A percentile compares a stretch with the other conserved stretches of the same genome.
These are phyloP conservation scores for Fistulifera pelliculosa DNA, from an alignment of 108 stramenopile genomes.

Conservation along the genomic window DNA sequence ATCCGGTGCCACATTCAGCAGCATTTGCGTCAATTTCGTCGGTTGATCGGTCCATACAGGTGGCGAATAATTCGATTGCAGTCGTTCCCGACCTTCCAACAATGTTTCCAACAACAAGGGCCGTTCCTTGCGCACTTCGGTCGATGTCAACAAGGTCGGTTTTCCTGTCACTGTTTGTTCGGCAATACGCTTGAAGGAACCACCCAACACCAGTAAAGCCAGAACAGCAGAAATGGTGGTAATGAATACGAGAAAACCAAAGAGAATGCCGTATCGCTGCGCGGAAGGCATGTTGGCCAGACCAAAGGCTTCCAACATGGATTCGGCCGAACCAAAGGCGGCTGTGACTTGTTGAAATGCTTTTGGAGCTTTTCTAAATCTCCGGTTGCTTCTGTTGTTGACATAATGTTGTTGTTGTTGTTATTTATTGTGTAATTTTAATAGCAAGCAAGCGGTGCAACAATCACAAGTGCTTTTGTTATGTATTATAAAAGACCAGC, in stretches of 20 bases:
- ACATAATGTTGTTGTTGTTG: neutral
- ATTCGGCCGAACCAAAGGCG: constrained; percentile 39
- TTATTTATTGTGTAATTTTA: too few species aligned
- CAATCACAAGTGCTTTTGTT: too few species aligned
- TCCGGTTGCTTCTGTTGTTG: neutral
- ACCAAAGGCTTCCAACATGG: constrained; percentile 60
- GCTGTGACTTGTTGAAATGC: constrained; percentile 24
- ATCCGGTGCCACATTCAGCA: constrained; percentile 30
- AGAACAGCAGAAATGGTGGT: constrained; percentile 60
- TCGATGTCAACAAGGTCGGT: constrained; percentile 33
- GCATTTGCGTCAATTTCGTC: constrained; percentile 44
- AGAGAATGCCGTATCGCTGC: constrained; percentile 74
- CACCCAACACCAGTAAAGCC: constrained; percentile 53
- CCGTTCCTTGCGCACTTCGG: constrained; percentile 41
- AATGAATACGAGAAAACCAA: constrained; percentile 59
- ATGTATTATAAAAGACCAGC: too few species aligned
- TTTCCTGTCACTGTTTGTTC: constrained; percentile 51
- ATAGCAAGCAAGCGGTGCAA: too few species aligned
- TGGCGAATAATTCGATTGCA: constrained; percentile 42
- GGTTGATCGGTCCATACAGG: neutral
- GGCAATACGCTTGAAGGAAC: constrained; percentile 63
- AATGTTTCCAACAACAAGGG: constrained; percentile 64
- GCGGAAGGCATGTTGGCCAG: constrained; percentile 57
- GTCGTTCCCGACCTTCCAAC: constrained; percentile 52
- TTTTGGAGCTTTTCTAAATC: constrained; percentile 16